Conservation (phyloP, 2,329 filamentous ascomycete species). For the Akanthomyces uredinophilus region DNA sequence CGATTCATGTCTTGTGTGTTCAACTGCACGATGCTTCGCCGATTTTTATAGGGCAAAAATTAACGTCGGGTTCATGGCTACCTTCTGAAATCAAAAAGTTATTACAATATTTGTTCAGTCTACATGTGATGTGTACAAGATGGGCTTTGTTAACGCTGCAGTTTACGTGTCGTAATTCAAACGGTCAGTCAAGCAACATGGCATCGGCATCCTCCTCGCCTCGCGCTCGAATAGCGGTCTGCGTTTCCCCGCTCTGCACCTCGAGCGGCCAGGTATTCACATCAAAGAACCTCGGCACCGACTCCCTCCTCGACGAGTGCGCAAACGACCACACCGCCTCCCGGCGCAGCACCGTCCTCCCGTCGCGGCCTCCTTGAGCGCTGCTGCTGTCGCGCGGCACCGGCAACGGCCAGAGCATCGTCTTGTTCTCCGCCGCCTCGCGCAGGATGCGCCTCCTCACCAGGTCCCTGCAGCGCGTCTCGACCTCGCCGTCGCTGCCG, state of each 20-base stretch:
- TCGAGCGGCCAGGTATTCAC: conserved; percentile 44
- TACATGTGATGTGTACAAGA: background rate
- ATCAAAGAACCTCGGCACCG: conserved; percentile 34
- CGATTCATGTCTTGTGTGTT: conserved; percentile 18
- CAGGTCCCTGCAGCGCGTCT: conserved; percentile 17
- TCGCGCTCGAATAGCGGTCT: background rate
- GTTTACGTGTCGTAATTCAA: background rate
- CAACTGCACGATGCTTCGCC: conserved; percentile 18
- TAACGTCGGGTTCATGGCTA: conserved; percentile 15
- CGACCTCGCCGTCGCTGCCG: conserved; percentile 12
- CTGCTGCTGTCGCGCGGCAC: conserved; percentile 20
- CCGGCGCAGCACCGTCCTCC: conserved; percentile 20
- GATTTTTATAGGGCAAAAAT: conserved; percentile 35
- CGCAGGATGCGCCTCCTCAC: conserved; percentile 37
- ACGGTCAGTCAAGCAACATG: background rate
- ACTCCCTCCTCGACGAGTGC: conserved; percentile 20
- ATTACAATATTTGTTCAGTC: background rate
- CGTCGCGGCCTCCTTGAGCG: conserved; percentile 10
- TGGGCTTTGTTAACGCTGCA: background rate
- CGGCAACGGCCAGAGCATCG: conserved; percentile 37
- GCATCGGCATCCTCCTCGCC: background rate
- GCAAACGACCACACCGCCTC: conserved; percentile 30
- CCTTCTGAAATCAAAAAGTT: conserved; percentile 15
- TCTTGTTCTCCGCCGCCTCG: conserved; percentile 39
- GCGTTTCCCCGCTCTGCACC: background rate